Conservation (phyloP, 225 moss, liverwort and hornwort species). For the Polytrichum formosum region DNA sequence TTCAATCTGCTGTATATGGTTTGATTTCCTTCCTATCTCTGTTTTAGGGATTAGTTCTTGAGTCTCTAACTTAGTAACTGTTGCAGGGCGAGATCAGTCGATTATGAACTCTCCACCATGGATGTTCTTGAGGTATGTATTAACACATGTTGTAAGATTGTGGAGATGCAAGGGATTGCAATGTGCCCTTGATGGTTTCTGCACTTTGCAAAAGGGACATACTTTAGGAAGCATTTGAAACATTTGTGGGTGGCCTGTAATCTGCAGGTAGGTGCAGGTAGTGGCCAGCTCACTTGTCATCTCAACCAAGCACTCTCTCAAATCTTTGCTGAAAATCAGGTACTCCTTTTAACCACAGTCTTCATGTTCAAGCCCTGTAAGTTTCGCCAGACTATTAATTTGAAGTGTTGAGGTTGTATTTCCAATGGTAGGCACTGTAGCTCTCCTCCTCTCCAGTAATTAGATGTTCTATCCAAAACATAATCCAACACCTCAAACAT, state of each 20-base stretch:
- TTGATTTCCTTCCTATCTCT: background rate
- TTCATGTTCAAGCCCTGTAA: too few relatives aligned
- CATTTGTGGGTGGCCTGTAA: slow-evolving; percentile 8
- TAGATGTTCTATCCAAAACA: background rate
- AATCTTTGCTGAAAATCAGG: slow-evolving; percentile 39
- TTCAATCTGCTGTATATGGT: background rate
- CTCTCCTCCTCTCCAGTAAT: background rate
- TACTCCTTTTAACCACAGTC: slow-evolving; percentile 6
- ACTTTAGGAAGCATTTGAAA: slow-evolving; percentile 3
- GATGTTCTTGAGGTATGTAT: slow-evolving; percentile 68
- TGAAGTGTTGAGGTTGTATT: background rate
- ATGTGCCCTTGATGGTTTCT: background rate
- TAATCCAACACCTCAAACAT: background rate
- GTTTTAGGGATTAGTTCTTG: background rate
- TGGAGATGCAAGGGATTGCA: slow-evolving; percentile 6
- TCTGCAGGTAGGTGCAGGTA: slow-evolving; percentile 77
- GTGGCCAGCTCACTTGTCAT: slow-evolving; percentile 54
- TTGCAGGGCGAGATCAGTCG: slow-evolving; percentile 59
- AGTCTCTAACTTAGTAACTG: slow-evolving; percentile 15
- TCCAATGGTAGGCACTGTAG: background rate
- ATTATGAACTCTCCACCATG: slow-evolving; percentile 54
- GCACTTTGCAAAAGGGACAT: background rate
- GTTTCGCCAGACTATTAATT: background rate
- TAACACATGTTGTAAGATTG: slow-evolving; percentile 1
- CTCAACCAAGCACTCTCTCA: slow-evolving; percentile 43